phyloP scores from a whole-genome alignment of 352 stramenopile genomes.

The Globisporangium yorkense region DNA sequence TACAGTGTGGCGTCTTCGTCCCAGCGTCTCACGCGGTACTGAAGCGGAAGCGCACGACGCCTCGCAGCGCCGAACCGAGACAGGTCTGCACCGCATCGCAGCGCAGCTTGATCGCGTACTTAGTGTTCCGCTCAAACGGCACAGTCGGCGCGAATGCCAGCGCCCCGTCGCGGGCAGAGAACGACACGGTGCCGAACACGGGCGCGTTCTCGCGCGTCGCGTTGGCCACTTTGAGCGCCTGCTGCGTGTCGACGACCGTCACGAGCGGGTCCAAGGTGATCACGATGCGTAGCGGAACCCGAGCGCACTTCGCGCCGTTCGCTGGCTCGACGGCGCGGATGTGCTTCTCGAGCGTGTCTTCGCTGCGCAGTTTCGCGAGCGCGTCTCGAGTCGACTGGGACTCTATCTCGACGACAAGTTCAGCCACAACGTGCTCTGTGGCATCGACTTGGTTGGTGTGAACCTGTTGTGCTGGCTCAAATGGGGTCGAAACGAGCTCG shows the following conservation, averaged over 20 bases:
- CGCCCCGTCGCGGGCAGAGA: slow-evolving; percentile 5
- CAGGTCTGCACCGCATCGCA: slow-evolving; percentile 22
- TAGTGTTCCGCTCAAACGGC: slow-evolving; percentile 25
- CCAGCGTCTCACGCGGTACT: slow-evolving; percentile 3
- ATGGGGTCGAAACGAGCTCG: slow-evolving; percentile 1
- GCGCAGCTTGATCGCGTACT: slow-evolving; percentile 26
- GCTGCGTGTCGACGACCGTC: slow-evolving; percentile 18
- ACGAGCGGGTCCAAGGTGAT: slow-evolving; percentile 23
- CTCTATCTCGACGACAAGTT: slow-evolving; percentile 6
- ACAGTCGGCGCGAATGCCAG: slow-evolving; percentile 28
- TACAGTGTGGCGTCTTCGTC: background rate
- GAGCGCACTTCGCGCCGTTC: slow-evolving; percentile 13
- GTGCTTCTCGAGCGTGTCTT: slow-evolving; percentile 11
- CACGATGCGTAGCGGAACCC: slow-evolving; percentile 3
- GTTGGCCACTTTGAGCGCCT: slow-evolving; percentile 31
- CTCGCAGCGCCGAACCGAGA: slow-evolving; percentile 8
- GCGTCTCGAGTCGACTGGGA: slow-evolving; percentile 13
- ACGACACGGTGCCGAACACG: slow-evolving; percentile 20
- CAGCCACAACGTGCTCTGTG: slow-evolving; percentile 4
- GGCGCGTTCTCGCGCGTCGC: slow-evolving; percentile 5
- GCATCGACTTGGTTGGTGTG: background rate
- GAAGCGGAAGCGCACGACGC: slow-evolving; percentile 18
- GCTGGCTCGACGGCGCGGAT: slow-evolving; percentile 10
- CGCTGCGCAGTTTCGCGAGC: slow-evolving; percentile 7
- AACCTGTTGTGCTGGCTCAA: background rate